Conservation (phyloP, 768 basidiomycete genomes). For the Rhizopogon roseolus region DNA sequence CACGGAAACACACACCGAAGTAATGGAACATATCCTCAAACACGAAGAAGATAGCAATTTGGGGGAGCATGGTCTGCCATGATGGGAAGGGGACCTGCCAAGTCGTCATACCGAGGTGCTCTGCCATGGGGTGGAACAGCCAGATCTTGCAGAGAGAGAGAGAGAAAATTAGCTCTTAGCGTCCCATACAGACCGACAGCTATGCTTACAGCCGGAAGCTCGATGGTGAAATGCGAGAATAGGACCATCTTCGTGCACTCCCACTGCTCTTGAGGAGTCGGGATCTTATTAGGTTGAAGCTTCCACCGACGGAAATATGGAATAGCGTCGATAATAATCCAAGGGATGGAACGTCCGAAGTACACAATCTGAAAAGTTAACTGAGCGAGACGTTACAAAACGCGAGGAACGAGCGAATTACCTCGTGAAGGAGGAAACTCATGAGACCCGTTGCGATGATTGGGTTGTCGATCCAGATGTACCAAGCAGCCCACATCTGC, state of each 20-base stretch:
- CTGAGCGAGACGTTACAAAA: neutral
- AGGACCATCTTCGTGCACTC: conserved; percentile 93
- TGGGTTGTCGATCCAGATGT: conserved; percentile 82
- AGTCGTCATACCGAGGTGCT: conserved; percentile 83
- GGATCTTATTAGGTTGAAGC: conserved; percentile 82
- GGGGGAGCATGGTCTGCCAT: conserved; percentile 62
- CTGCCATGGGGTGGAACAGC: conserved; percentile 89
- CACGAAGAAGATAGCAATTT: conserved; percentile 86
- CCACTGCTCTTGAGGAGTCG: conserved; percentile 83
- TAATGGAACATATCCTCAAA: conserved; percentile 97
- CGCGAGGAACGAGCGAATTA: conserved; percentile 31
- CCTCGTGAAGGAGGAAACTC: conserved; percentile 93
- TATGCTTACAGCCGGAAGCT: conserved; percentile 74
- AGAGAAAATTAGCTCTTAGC: neutral
- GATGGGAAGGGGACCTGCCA: conserved; percentile 91
- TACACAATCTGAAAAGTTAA: conserved; percentile 69
- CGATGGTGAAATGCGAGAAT: conserved; percentile 92
- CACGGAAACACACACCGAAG: conserved; percentile 44
- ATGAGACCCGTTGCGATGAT: conserved; percentile 89
- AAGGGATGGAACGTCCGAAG: conserved; percentile 92
- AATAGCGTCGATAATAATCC: conserved; percentile 92
- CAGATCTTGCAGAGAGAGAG: conserved; percentile 57
- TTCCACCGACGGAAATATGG: conserved; percentile 96
- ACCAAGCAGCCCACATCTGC: conserved; percentile 82
- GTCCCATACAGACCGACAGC: neutral